Evolutionary conservation across 108 stramenopile species (phyloP), one percentile per base, ranked within the genome.

Genomic region (Halocafeteria seosinensis): DNA sequence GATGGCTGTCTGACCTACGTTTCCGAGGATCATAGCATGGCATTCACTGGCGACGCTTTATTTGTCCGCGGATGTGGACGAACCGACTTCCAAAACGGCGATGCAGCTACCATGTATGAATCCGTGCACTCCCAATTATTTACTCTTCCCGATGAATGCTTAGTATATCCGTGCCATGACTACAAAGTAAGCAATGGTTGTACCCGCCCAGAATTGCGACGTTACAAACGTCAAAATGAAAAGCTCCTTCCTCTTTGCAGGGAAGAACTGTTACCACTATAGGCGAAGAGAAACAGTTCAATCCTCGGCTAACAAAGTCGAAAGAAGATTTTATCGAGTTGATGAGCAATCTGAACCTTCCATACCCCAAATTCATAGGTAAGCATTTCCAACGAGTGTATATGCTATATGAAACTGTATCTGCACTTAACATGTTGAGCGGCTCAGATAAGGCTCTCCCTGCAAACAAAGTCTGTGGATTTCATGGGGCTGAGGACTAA

Each of bases 331-430:
- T 77, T 71, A 59, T 34, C 12, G 17, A 25, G 0, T 71, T 69
- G 72, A 87, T 92, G 86, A 70, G 71, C 26, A 84, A 86, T 59
- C 63, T 85, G 11, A 80, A 83, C 55, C 74, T 86, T 32, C 42
- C 85, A 0, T 83, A 82, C 62, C 87, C 87, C 5, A 84, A 82
- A n/a, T n/a, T n/a, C n/a, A n/a, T n/a, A n/a, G n/a, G n/a, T n/a
- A n/a, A n/a, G n/a, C n/a, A n/a, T n/a, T n/a, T n/a, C n/a, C n/a
- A n/a, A n/a, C n/a, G n/a, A n/a, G n/a, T n/a, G n/a, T n/a, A n/a
- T n/a, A n/a, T n/a, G n/a, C n/a, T n/a, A n/a, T n/a, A n/a, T n/a
- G n/a, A n/a, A n/a, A n/a, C n/a, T n/a, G n/a, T n/a, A n/a, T n/a
- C n/a, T n/a, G n/a, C n/a, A n/a, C n/a, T n/a, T n/a, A n/a, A n/a